Conservation (phyloP, 148 eudicot genomes). For the Beta vulgaris region DNA sequence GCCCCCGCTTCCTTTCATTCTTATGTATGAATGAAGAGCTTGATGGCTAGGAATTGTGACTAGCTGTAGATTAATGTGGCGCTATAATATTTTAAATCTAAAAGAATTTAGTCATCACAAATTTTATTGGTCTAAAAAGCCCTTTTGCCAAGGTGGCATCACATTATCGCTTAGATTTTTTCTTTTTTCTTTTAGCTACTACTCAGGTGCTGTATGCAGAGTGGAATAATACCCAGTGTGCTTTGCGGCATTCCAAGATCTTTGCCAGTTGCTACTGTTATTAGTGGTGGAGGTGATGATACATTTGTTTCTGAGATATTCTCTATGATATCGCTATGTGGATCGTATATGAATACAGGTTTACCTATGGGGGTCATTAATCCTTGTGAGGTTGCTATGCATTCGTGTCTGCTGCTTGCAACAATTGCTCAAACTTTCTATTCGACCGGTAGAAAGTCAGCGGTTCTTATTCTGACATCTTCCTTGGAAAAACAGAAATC, state of each 20-base stretch:
- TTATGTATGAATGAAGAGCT: neutral
- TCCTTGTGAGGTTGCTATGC: conserved; percentile 48
- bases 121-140: too few species aligned
- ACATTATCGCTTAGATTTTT: too few species aligned
- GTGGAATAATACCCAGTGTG: conserved; percentile 48
- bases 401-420: conserved; percentile 68
- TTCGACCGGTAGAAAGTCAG: conserved; percentile 75
- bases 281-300: conserved; percentile 89
- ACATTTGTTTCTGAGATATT: conserved; percentile 86
- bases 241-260: conserved; percentile 91
- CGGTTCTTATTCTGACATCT: conserved; percentile 70
- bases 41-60: neutral
- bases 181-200: conserved; percentile 55
- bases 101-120: too few species aligned
- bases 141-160: too few species aligned
- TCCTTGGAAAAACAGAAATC: conserved; percentile 70
- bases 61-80: neutral
- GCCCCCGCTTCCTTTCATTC: neutral
- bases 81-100: too few species aligned
- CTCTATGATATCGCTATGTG: conserved; percentile 58
- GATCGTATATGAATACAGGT: conserved; percentile 54
- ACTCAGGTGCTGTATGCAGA: conserved; percentile 71
- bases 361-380: conserved; percentile 48
- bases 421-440: conserved; percentile 76
- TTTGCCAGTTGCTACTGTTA: conserved; percentile 72